Evolutionary conservation across 116 monocot species (phyloP), one percentile per base, ranked within the genome.

Genomic region (Iris pallida): DNA sequence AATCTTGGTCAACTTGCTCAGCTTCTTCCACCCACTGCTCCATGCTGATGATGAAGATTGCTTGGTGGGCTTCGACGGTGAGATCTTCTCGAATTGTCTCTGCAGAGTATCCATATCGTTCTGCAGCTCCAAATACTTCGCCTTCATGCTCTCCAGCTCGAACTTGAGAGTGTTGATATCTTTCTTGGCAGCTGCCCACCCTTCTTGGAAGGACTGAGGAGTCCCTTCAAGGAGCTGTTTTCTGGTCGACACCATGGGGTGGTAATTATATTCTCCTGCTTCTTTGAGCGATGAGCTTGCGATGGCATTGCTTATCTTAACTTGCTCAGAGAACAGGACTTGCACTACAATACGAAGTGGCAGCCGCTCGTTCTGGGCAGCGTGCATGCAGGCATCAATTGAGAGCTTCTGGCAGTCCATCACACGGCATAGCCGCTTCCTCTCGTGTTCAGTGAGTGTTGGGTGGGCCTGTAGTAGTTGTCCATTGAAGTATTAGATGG

Each of bases 81-180:
- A 40, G 66, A 79, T 72, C 77, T 86, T 88, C 65, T 89, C 92
- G 42, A 88, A 76, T 75, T 86, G 83, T 57, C 82, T 71, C 63
- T 82, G 92, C 54, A 88, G 46, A 6, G 3, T 62, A 47, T 88
- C 88, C 88, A 92, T 83, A 57, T 86, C 92, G 43, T 74, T 78
- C 77, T 92, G 92, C 16, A 92, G 70, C 79, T 83, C 83, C 45
- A 85, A 64, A 46, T 92, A 86, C 88, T 88, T 92, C 20, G 81
- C 83, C 78, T 92, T 88, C 83, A 88, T 76, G 73, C 75, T 86
- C 61, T 86, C 88, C 5, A 92, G 82, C 77, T 92, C 88, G 66
- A 88, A 92, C 76, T 92, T 92, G 64, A 92, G 92, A 0, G 85
- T 83, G 81, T 85, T 88, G 56, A 92, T 92, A 80, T 92, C 92